Conservation (phyloP, 345 rosid genomes). For the Camelina hispida region DNA sequence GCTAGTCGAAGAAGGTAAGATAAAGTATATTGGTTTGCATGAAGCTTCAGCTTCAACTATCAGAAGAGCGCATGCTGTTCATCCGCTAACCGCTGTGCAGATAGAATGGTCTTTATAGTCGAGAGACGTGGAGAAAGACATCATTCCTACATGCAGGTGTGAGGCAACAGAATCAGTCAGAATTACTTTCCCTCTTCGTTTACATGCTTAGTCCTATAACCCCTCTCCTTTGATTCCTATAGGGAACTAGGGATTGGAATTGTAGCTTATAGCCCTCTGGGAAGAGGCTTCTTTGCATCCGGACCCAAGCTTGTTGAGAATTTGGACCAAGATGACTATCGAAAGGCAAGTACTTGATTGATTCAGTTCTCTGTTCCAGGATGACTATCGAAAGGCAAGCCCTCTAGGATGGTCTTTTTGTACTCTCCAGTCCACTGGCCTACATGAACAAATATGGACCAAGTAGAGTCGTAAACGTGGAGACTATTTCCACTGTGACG, state of each 20-base stretch:
- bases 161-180: background rate
- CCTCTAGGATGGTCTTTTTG: background rate
- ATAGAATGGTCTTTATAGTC: conserved; percentile 86
- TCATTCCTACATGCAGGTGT: conserved; percentile 50
- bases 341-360: conserved; percentile 48
- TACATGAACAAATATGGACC: background rate
- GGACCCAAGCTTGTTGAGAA: conserved; percentile 64
- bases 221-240: background rate
- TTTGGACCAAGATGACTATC: conserved; percentile 47
- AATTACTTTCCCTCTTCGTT: background rate
- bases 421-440: too few relatives aligned
- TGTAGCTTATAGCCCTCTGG: conserved; percentile 80
- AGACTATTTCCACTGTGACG: background rate
- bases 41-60: conserved; percentile 87
- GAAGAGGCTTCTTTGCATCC: conserved; percentile 65
- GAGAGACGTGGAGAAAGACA: conserved; percentile 77
- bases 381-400: too few relatives aligned
- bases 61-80: conserved; percentile 82
- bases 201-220: background rate
- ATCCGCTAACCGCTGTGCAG: conserved; percentile 72
- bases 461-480: conserved; percentile 33
- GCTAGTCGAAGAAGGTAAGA: conserved; percentile 74
- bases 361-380: background rate
- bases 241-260: conserved; percentile 83
- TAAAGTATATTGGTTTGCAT: conserved; percentile 70